Evolutionary conservation across 2,329 filamentous ascomycete species (phyloP).

Genomic region (Byssochlamys sp.): DNA sequence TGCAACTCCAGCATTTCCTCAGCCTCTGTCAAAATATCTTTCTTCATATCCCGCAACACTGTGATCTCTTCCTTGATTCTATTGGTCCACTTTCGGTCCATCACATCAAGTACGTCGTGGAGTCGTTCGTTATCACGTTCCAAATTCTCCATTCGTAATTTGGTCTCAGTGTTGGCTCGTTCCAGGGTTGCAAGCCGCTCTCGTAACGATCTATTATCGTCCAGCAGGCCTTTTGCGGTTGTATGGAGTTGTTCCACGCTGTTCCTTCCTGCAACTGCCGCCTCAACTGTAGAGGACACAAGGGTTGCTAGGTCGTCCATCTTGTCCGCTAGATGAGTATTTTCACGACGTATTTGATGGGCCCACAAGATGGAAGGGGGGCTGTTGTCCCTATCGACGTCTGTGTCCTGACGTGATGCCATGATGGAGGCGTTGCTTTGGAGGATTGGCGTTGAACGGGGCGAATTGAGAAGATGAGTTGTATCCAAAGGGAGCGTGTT

Average conservation of each 20-base stretch:
- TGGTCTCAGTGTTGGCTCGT: background rate
- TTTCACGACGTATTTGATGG: constrained; percentile 29
- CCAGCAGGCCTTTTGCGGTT: constrained; percentile 3
- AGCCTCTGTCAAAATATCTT: constrained; percentile 1
- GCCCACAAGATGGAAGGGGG: constrained; percentile 27
- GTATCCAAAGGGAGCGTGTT: background rate
- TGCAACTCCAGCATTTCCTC: background rate
- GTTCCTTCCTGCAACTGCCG: constrained; percentile 1
- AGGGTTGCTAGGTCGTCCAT: constrained; percentile 14
- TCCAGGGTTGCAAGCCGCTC: background rate
- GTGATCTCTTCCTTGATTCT: background rate
- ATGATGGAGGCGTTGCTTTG: background rate
- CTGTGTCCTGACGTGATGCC: constrained; percentile 1
- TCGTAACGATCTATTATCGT: constrained; percentile 4
- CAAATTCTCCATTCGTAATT: background rate
- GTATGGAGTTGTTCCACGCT: constrained; percentile 4
- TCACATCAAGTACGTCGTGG: background rate
- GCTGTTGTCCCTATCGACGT: constrained; percentile 1
- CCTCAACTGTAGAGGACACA: constrained; percentile 6
- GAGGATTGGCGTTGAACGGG: background rate
- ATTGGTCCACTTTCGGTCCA: background rate
- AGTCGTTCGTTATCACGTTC: background rate
- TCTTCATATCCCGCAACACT: constrained; percentile 1
- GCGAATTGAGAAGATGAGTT: background rate
- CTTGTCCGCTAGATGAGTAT: constrained; percentile 20